These are phyloP conservation scores for Coprinopsis strossmayeri DNA, from an alignment of 768 basidiomycete genomes.

Conservation along the genomic window DNA sequence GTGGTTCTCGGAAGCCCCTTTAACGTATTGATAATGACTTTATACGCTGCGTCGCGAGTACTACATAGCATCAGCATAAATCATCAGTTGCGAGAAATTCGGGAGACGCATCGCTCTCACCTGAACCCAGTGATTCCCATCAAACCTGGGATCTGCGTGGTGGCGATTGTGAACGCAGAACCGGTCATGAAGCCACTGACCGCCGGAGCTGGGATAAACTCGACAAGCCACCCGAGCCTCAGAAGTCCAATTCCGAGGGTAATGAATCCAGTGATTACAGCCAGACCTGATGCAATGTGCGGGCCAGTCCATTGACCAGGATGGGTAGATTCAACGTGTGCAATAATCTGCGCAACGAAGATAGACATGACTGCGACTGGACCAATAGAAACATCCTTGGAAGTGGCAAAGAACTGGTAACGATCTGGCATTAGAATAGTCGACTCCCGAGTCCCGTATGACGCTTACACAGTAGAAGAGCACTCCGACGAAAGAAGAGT, in stretches of 20 bases:
- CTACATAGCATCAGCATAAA: slow-evolving; percentile 28
- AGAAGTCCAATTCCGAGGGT: slow-evolving; percentile 85
- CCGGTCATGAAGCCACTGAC: slow-evolving; percentile 96
- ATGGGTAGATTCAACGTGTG: slow-evolving; percentile 45
- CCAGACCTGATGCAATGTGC: slow-evolving; percentile 77
- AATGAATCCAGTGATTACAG: slow-evolving; percentile 88
- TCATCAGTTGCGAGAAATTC: neutral
- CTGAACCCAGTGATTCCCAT: slow-evolving; percentile 85
- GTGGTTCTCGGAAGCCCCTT: slow-evolving; percentile 68
- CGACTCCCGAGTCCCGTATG: neutral
- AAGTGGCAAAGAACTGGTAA: slow-evolving; percentile 84
- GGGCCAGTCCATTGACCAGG: slow-evolving; percentile 57
- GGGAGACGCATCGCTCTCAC: slow-evolving; percentile 26
- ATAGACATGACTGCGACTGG: slow-evolving; percentile 99
- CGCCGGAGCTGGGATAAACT: slow-evolving; percentile 85
- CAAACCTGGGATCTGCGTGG: slow-evolving; percentile 83
- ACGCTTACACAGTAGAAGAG: slow-evolving; percentile 70
- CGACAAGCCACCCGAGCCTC: slow-evolving; percentile 89
- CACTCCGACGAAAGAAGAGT: slow-evolving; percentile 89
- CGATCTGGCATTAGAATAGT: neutral
- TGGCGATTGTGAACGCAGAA: slow-evolving; percentile 88
- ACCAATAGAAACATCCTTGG: slow-evolving; percentile 98
- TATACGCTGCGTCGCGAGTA: slow-evolving; percentile 79
- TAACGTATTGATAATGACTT: slow-evolving; percentile 89
- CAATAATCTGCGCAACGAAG: slow-evolving; percentile 76